A percentile compares a stretch with the other conserved stretches of the same genome.
phyloP scores from a whole-genome alignment of 805 yeast species.

The Citeromyces nyonsensis region DNA sequence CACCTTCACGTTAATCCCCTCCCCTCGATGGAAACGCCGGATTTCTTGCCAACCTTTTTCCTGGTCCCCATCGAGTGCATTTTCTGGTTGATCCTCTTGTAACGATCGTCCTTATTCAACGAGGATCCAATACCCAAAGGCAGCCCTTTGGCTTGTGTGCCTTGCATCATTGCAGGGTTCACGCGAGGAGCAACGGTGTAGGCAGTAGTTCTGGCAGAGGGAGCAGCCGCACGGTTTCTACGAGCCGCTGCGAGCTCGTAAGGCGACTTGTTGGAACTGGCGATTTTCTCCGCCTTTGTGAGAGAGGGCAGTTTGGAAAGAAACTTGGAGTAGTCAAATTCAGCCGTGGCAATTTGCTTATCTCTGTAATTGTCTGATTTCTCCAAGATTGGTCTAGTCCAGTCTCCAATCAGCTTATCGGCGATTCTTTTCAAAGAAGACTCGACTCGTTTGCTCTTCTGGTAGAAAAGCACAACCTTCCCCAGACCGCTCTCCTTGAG shows the following conservation, averaged over 20 bases:
- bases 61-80: constrained; percentile 29
- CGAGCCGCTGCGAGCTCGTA: constrained; percentile 87
- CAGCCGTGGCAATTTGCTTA: constrained; percentile 52
- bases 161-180: constrained; percentile 29
- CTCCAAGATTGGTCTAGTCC: constrained; percentile 98
- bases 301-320: constrained; percentile 22
- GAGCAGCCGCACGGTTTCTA: constrained; percentile 90
- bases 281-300: constrained; percentile 10
- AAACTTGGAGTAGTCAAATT: constrained; percentile 47
- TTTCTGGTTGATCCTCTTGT: constrained; percentile 58
- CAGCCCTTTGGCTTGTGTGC: constrained; percentile 13
- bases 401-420: constrained; percentile 82
- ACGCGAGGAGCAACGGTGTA: constrained; percentile 84
- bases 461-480: constrained; percentile 85
- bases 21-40: constrained; percentile 75
- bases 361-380: constrained; percentile 91
- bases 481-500: constrained; percentile 91
- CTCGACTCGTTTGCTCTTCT: constrained; percentile 80
- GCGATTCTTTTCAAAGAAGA: constrained; percentile 75
- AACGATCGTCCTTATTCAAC: constrained; percentile 58
- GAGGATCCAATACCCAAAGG: constrained; percentile 33
- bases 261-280: constrained; percentile 32
- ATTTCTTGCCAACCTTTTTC: constrained; percentile 36
- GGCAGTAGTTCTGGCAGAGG: constrained; percentile 79
- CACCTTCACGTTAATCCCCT: constrained; percentile 29